A percentile compares a stretch with the other conserved stretches of the same genome.
Conservation (phyloP, 1,139 yeast genomes). For the Waltiozyma sp. region DNA sequence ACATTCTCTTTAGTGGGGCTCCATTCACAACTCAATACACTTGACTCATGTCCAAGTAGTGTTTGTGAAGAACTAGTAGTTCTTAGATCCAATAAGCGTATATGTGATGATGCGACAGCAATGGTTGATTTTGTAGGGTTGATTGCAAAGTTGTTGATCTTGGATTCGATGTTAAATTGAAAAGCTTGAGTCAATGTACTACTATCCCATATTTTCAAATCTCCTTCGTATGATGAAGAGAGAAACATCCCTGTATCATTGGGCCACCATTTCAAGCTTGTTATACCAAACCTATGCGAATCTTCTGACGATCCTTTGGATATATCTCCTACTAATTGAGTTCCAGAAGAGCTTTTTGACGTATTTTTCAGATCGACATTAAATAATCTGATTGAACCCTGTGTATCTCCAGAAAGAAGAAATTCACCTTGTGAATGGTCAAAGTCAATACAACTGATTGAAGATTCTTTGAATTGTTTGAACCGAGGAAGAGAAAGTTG, state of each 20-base stretch:
- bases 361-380: constrained; percentile 11
- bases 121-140: constrained; percentile 35
- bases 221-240: constrained; percentile 70
- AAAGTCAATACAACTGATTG: constrained; percentile 58
- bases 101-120: constrained; percentile 58
- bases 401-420: constrained; percentile 67
- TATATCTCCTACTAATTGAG: constrained; percentile 14
- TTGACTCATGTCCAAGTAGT: constrained; percentile 43
- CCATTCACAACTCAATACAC: constrained; percentile 62
- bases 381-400: constrained; percentile 62
- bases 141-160: constrained; percentile 45
- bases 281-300: constrained; percentile 61
- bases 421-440: constrained; percentile 40
- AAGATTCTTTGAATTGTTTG: constrained; percentile 27
- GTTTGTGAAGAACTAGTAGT: constrained; percentile 65
- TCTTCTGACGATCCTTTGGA: constrained; percentile 14
- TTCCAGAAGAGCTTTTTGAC: constrained; percentile 1
- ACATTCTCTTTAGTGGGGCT: constrained; percentile 39
- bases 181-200: constrained; percentile 52
- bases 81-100: constrained; percentile 62
- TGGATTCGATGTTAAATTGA: constrained; percentile 38
- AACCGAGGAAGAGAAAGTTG: constrained; percentile 22
- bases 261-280: constrained; percentile 82
- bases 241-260: constrained; percentile 79
- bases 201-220: constrained; percentile 78